Conservation (phyloP, 1,284 basidiomycete genomes). For the Ustilago crameri region DNA sequence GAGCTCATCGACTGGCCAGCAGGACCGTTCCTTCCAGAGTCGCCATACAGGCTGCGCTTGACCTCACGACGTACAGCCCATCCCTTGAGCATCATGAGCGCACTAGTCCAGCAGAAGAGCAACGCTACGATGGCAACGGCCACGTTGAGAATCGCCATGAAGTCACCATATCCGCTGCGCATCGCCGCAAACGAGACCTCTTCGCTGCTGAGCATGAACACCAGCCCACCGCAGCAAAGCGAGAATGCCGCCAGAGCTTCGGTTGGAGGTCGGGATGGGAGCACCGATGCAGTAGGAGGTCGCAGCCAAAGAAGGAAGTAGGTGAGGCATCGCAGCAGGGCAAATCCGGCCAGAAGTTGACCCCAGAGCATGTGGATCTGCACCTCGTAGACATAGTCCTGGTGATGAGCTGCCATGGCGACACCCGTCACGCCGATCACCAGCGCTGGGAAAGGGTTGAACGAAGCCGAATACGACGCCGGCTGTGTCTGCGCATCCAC, state of each 20-base stretch:
- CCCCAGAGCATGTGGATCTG: constrained; percentile 90
- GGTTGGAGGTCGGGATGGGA: constrained; percentile 92
- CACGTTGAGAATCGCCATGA: constrained; percentile 69
- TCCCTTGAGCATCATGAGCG: constrained; percentile 61
- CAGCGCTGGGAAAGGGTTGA: constrained; percentile 84
- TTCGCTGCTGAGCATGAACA: constrained; percentile 91
- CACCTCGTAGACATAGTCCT: constrained; percentile 86
- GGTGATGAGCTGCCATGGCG: constrained; percentile 94
- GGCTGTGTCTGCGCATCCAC: constrained; percentile 53
- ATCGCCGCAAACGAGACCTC: constrained; percentile 91
- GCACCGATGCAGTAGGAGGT: constrained; percentile 71
- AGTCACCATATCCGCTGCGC: constrained; percentile 86
- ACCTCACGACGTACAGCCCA: constrained; percentile 56
- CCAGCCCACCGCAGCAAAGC: constrained; percentile 85
- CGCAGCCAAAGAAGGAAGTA: constrained; percentile 94
- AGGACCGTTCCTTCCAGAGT: neutral
- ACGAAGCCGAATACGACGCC: constrained; percentile 76
- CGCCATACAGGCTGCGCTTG: constrained; percentile 6
- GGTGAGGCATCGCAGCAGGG: constrained; percentile 81
- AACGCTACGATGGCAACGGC: constrained; percentile 60
- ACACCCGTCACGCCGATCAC: constrained; percentile 92
- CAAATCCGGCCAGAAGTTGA: constrained; percentile 83
- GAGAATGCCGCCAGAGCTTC: constrained; percentile 89
- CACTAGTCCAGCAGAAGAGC: constrained; percentile 59
- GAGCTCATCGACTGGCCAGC: neutral